Conservation (phyloP, 192 early-diverging fungal species). For the Backusella parvicylindrica region DNA sequence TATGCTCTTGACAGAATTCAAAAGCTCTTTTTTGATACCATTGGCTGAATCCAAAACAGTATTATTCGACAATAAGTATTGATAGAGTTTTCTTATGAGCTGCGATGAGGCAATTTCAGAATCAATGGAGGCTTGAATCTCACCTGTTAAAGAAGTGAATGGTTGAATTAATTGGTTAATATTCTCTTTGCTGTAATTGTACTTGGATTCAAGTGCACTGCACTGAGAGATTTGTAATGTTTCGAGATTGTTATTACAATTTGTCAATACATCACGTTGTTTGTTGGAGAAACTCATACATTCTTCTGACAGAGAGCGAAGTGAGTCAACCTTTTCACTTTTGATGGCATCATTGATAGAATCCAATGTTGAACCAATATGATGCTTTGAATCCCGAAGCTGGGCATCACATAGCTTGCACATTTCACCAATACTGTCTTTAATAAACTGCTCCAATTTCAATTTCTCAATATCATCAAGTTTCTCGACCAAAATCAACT, state of each 20-base stretch:
- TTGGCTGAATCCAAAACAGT: background rate
- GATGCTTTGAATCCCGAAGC: background rate
- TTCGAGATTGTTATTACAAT: background rate
- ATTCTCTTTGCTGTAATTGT: background rate
- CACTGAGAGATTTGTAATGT: background rate
- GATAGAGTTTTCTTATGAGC: background rate
- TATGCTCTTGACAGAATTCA: background rate
- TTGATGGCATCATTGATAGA: background rate
- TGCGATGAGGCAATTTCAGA: background rate
- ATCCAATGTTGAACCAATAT: background rate
- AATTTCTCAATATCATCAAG: background rate
- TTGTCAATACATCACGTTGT: background rate
- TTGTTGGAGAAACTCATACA: background rate
- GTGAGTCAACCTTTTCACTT: background rate
- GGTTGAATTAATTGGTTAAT: background rate
- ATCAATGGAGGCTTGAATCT: background rate
- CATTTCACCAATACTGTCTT: background rate
- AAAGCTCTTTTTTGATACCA: background rate
- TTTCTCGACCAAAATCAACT: background rate
- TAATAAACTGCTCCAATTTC: background rate
- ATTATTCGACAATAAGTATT: background rate
- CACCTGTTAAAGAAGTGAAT: background rate
- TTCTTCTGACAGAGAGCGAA: background rate
- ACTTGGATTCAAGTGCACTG: background rate
- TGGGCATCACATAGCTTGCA: background rate